Evolutionary conservation across 106 monocot genomes (phyloP), one percentile per base, ranked within the genome.

Genomic region (Triglochin maritima): DNA sequence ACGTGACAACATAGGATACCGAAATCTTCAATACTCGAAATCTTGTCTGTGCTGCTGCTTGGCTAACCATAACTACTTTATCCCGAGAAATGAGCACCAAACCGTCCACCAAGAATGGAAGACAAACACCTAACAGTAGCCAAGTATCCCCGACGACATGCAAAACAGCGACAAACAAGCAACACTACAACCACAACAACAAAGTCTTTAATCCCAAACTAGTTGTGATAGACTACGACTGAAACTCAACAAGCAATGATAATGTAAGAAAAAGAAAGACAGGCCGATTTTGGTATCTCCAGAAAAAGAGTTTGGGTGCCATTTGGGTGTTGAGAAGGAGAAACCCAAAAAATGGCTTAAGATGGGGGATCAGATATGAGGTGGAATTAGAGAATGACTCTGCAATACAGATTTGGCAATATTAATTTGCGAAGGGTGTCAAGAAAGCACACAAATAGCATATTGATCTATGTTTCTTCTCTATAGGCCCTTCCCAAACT

Each of bases 1-100:
- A n/a, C n/a, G n/a, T n/a, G n/a, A n/a, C n/a, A n/a, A n/a, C n/a
- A n/a, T n/a, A n/a, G n/a, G n/a, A n/a, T n/a, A n/a, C n/a, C n/a
- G n/a, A n/a, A n/a, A n/a, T n/a, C 71, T 86, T 93, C 74, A 86
- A 78, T 71, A 83, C 84, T 80, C 84, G 79, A 72, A 93, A 93
- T 86, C 88, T 80, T 17, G 88, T 93, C 81, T 88, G 76, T 29
- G 74, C 45, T 2, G 85, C 93, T 75, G 84, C 88, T 84, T 86
- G 86, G 77, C 81, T 78, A 79, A 93, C 89, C 93, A 93, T 93
- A 68, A 80, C 83, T 88, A 79, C 83, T 77, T 61, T 72, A 12
- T 57, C 47, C 70, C 77, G 13, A 56, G 14, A 66, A 59, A 70
- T 69, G 56, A 29, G 17, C 64, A 46, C 67, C 45, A 47, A 56